These are phyloP conservation scores for Cordyceps javanica DNA, from an alignment of 2,329 filamentous ascomycete species.

Conservation along the genomic window DNA sequence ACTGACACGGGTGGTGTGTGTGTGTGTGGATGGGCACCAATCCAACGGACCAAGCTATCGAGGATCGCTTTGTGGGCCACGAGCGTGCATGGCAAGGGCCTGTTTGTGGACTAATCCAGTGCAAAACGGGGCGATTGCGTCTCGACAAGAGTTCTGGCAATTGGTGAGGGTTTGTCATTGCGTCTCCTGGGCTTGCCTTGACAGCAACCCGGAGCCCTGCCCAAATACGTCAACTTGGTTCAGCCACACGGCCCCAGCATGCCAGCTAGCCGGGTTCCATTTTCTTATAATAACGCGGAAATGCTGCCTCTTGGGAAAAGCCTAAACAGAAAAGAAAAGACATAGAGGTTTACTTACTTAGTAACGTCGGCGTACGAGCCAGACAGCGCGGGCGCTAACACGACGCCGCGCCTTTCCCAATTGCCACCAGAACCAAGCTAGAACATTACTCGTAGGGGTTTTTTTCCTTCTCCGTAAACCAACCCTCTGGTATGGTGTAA, in stretches of 20 bases:
- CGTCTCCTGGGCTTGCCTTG: background rate
- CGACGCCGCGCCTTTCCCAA: background rate
- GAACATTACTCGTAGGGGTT: background rate
- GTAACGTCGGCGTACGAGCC: too few relatives aligned
- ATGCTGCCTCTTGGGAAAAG: too few relatives aligned
- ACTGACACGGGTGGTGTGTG: constrained; percentile 16
- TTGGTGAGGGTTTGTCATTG: background rate
- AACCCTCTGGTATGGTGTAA: background rate
- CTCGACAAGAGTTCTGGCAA: background rate
- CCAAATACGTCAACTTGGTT: background rate
- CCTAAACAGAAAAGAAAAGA: too few relatives aligned
- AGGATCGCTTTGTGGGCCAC: constrained; percentile 18
- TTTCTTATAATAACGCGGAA: background rate
- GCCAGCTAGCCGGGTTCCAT: background rate
- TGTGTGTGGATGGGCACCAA: constrained; percentile 13
- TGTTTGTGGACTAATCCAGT: constrained; percentile 18
- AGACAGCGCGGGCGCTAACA: constrained; percentile 1
- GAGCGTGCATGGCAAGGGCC: constrained; percentile 14
- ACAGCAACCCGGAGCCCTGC: background rate
- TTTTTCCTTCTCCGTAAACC: background rate
- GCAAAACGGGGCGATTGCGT: constrained; percentile 13
- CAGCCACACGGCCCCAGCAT: constrained; percentile 1
- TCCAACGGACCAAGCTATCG: constrained; percentile 23
- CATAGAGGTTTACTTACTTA: too few relatives aligned
- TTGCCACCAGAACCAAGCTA: constrained; percentile 1